Conservation (phyloP, 2,329 filamentous ascomycete species). For the Capronia epimyces region DNA sequence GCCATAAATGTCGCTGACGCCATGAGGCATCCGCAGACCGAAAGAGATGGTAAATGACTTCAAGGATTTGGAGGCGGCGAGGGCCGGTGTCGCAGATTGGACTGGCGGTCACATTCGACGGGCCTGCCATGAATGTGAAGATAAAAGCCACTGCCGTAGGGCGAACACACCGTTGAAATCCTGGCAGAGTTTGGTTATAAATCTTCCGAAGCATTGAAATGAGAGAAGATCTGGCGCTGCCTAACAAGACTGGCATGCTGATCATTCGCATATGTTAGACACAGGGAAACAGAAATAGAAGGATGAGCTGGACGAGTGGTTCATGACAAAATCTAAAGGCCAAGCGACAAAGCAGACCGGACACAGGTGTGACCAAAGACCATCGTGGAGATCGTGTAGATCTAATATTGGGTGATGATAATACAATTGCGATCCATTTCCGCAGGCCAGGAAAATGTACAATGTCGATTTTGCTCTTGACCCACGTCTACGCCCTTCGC, state of each 20-base stretch:
- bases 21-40: conserved; percentile 24
- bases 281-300: not conserved
- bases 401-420: conserved; percentile 23
- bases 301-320: not conserved
- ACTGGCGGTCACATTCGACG: conserved; percentile 25
- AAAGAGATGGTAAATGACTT: conserved; percentile 26
- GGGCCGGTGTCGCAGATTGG: conserved; percentile 24
- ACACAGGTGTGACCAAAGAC: conserved; percentile 11
- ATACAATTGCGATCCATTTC: conserved; percentile 23
- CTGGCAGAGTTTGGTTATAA: conserved; percentile 22
- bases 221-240: conserved; percentile 25
- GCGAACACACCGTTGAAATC: conserved; percentile 26
- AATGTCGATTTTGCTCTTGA: conserved; percentile 17
- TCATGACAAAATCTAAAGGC: not conserved
- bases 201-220: conserved; percentile 20
- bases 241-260: conserved; percentile 6
- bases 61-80: conserved; percentile 24
- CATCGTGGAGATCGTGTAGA: conserved; percentile 21
- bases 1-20: conserved; percentile 27
- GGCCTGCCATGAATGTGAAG: conserved; percentile 16
- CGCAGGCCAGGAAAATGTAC: conserved; percentile 22
- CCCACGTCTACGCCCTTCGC: conserved; percentile 12
- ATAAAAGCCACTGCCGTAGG: conserved; percentile 25
- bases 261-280: not conserved
- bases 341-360: not conserved